Base-by-base conservation (phyloP, 2,329 filamentous ascomycete genomes). In the Colletotrichum sp. region DNA sequence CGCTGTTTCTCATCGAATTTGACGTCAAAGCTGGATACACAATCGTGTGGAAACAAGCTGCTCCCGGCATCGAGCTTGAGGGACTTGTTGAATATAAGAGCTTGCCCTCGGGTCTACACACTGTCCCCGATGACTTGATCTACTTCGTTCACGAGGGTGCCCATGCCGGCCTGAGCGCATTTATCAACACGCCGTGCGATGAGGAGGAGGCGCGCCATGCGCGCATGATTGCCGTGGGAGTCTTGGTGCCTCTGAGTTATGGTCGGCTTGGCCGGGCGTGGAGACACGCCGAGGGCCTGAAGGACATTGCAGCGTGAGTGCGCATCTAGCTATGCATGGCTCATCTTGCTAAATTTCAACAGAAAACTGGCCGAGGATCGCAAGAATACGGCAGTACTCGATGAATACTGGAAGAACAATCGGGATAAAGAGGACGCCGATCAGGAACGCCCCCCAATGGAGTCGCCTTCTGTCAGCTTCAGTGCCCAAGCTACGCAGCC, bases 41-140 rank as follows among this genome's bases (percentile, higher is more conserved):
- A 59, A 93, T 98, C 80, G 91, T 92, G 43, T 98, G 97, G 97
- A 95, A 97, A 83, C 92, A 91, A 77, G 91, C 93, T 15, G 84
- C 91, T 2, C 87, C 91, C 16, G 92, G 91, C 63, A 89, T 96
- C 84, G 88, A 90, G 83, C 90, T 98, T 63, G 94, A 98, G 78
- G 95, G 95, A 69, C 92, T 94, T 29, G 95, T 98, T 79, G 97
- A 99, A 84, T 99, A 95, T 89, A 98, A 98, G 85, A 97, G 95
- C 75, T 89, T 99, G 61, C 97, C 97, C 4, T 98, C 96, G 0
- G 97, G 97, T 29, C 84, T 98, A 64, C 97, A 99, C 84, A 94
- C 95, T 71, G 95, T 98, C 24, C 88, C 93, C 36, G 92, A 96
- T 77, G 97, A 99, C 83, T 87, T 98, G 66, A 94, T 95, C 79